A percentile compares a stretch with the other conserved stretches of the same genome.
Conservation (phyloP, 164 flowering plant species). For the Nymphaea colorata region DNA sequence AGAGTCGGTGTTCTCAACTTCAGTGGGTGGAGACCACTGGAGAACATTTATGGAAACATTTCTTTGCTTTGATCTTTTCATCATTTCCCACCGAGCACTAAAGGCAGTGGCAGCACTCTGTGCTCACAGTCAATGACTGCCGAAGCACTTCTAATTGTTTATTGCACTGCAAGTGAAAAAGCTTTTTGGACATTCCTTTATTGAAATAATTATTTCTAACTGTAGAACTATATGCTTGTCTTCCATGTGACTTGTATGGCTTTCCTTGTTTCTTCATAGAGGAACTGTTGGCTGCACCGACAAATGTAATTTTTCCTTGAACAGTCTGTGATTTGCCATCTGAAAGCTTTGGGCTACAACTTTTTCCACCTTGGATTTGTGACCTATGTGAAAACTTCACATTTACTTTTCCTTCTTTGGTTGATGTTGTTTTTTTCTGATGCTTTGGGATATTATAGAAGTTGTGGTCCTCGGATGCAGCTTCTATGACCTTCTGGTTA, state of each 20-base stretch:
- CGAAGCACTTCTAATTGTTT: background rate
- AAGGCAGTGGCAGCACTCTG: background rate
- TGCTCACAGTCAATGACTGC: background rate
- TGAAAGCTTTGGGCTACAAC: background rate
- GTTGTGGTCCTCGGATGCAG: background rate
- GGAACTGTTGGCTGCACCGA: background rate
- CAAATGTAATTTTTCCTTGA: background rate
- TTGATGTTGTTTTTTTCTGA: background rate
- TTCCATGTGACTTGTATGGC: background rate
- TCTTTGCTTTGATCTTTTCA: background rate
- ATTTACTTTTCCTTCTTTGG: background rate
- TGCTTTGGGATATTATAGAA: background rate
- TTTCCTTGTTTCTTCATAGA: background rate
- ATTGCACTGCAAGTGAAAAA: background rate
- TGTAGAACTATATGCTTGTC: background rate
- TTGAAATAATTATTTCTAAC: background rate
- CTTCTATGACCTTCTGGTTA: background rate
- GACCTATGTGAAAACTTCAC: background rate
- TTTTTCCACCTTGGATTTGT: background rate
- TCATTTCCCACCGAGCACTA: background rate
- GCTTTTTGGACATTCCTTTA: background rate
- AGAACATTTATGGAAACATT: background rate
- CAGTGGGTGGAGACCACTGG: background rate
- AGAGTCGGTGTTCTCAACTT: conserved; percentile 5
- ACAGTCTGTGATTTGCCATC: background rate